Evolutionary conservation across 1,284 basidiomycete species (phyloP), one percentile per base, ranked within the genome.

Genomic region (Trichosporon faecale): DNA sequence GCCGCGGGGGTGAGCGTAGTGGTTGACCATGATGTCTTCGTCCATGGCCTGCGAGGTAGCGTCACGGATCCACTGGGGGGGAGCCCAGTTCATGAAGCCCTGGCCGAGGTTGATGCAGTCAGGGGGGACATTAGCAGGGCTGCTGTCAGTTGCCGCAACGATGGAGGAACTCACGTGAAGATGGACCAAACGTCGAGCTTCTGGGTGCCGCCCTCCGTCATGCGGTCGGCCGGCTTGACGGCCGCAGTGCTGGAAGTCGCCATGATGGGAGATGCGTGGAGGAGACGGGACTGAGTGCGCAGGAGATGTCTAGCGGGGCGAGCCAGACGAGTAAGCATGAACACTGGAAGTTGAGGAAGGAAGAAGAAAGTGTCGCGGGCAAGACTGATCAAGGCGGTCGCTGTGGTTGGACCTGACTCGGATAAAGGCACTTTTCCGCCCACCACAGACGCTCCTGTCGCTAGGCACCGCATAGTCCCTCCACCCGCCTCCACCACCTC

Each of bases 21-120:
- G 94, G 83, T 95, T 94, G 7, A 89, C 84, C 67, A 88, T 87
- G 37, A 93, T 88, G 37, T 85, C 79, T 25, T 85, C 83, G 70
- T 86, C 85, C 72, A 97, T 86, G 0, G 93, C 91, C 46, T 89
- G 85, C 73, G 89, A 86, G 2, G 92, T 92, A 0, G 91, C 91
- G 52, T 91, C 86, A 66, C 87, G 89, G 74, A 97, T 88, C 91
- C 93, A 97, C 69, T 87, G 80, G 3, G 94, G 93, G 16, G 94
- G 94, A 1, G 90, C 80, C 84, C 85, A 87, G 75, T 82, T 95
- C 94, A 95, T 96, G 85, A 95, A 95, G 2, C 93, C 93, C 84
- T 95, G 94, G 7, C 94, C 94, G 65, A 96, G 89, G 83, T 95
- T 96, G 82, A 96, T 91, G 76, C 91, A 92, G 79, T 95, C 91